These are phyloP conservation scores for Hymenoscyphus linearis DNA, from an alignment of 2,329 filamentous ascomycete genomes.

Conservation along the genomic window DNA sequence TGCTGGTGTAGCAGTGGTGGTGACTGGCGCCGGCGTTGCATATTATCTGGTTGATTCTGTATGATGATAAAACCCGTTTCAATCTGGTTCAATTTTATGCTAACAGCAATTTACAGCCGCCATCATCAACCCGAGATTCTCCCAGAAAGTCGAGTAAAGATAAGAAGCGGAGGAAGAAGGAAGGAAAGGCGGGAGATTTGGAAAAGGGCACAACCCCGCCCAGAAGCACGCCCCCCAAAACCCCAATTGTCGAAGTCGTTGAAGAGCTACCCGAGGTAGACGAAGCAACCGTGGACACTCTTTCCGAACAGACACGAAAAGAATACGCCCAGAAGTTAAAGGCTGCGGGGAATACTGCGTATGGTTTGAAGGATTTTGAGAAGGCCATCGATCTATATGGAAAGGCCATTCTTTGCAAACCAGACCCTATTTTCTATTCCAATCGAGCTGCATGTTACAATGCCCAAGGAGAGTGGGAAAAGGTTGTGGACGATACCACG, in stretches of 20 bases:
- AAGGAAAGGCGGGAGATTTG: conserved; percentile 68
- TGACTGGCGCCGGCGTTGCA: conserved; percentile 84
- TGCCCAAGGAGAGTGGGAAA: conserved; percentile 85
- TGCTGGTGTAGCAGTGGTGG: conserved; percentile 86
- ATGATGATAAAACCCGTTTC: conserved; percentile 29
- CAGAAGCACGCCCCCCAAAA: conserved; percentile 37
- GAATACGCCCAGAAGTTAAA: conserved; percentile 89
- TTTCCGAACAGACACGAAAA: conserved; percentile 65
- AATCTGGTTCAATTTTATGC: conserved; percentile 9
- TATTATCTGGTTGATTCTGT: conserved; percentile 75
- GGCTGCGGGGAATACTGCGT: conserved; percentile 92
- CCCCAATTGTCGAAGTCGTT: conserved; percentile 49
- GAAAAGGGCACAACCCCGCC: conserved; percentile 45
- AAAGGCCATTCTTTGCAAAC: conserved; percentile 93
- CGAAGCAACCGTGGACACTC: conserved; percentile 47
- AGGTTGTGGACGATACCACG: conserved; percentile 94
- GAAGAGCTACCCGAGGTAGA: conserved; percentile 66
- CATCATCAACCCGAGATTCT: conserved; percentile 34
- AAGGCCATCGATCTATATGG: conserved; percentile 92
- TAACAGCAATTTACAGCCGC: conserved; percentile 23
- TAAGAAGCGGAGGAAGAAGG: conserved; percentile 82
- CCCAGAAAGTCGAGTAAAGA: conserved; percentile 80
- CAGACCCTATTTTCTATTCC: conserved; percentile 97
- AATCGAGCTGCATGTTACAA: conserved; percentile 98
- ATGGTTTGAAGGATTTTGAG: conserved; percentile 89